A percentile compares a stretch with the other conserved stretches of the same genome.
Conservation (phyloP, 495 filamentous ascomycete species). For the Hypomontagnella submonticulosa region DNA sequence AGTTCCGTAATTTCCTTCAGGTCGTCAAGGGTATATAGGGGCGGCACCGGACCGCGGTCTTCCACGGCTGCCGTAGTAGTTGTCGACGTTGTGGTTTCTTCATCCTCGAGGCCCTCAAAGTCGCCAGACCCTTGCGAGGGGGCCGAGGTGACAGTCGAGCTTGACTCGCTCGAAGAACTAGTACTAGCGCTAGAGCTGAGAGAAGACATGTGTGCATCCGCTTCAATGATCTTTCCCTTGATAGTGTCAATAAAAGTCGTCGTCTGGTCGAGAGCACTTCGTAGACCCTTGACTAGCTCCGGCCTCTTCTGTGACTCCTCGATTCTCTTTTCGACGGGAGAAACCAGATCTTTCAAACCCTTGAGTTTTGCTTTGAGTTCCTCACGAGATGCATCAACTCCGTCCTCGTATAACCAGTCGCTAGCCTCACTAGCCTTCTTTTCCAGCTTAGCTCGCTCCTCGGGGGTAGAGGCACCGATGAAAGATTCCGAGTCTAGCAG, state of each 20-base stretch:
- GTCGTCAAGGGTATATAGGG: conserved; percentile 71
- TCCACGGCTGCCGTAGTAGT: conserved; percentile 53
- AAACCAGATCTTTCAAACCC: conserved; percentile 74
- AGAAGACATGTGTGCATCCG: conserved; percentile 60
- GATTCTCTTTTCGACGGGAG: conserved; percentile 73
- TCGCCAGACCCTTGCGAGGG: conserved; percentile 56
- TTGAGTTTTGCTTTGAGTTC: conserved; percentile 78
- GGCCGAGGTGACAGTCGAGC: conserved; percentile 53
- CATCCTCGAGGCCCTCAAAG: conserved; percentile 73
- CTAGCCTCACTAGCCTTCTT: conserved; percentile 72
- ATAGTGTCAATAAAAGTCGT: conserved; percentile 62
- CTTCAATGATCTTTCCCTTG: conserved; percentile 58
- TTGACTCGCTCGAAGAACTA: conserved; percentile 53
- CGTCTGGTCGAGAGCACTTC: conserved; percentile 69
- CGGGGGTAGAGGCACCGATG: conserved; percentile 70
- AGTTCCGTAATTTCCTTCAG: conserved; percentile 64
- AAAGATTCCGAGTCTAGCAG: conserved; percentile 80
- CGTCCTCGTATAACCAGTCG: conserved; percentile 93
- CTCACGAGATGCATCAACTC: conserved; percentile 75
- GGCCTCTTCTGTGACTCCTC: conserved; percentile 75
- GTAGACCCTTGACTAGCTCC: conserved; percentile 69
- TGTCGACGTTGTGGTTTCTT: conserved; percentile 54
- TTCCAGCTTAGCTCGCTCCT: conserved; percentile 70
- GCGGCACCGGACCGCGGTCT: conserved; percentile 58
- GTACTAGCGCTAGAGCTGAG: conserved; percentile 53